phyloP scores from a whole-genome alignment of 495 filamentous ascomycete genomes.

The Neurospora sp. region DNA sequence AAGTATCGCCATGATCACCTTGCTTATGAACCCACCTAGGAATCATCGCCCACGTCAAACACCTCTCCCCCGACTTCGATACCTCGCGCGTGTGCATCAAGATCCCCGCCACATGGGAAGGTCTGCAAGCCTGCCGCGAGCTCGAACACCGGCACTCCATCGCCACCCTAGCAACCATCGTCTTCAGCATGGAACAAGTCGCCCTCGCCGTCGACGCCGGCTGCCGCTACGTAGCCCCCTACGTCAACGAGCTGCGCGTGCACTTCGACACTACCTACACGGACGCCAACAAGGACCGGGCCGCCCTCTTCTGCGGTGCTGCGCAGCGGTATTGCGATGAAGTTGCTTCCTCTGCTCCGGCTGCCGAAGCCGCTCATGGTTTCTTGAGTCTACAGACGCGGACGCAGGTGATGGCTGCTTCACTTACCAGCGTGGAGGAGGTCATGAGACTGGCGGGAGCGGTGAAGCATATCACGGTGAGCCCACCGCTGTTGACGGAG shows the following conservation, averaged over 20 bases:
- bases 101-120: slow-evolving; percentile 54
- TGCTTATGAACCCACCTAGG: not conserved
- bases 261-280: slow-evolving; percentile 45
- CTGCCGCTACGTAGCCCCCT: slow-evolving; percentile 52
- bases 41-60: slow-evolving; percentile 24
- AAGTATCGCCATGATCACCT: not conserved
- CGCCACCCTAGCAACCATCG: slow-evolving; percentile 48
- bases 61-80: slow-evolving; percentile 39
- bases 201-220: slow-evolving; percentile 44
- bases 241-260: slow-evolving; percentile 54
- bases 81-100: slow-evolving; percentile 49
- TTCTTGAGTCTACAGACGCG: slow-evolving; percentile 8
- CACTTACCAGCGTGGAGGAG: slow-evolving; percentile 45
- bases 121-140: slow-evolving; percentile 49
- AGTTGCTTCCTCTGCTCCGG: not conserved
- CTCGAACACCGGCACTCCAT: slow-evolving; percentile 40
- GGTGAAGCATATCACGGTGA: slow-evolving; percentile 46
- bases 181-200: slow-evolving; percentile 51
- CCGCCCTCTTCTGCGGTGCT: slow-evolving; percentile 38
- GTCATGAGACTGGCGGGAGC: slow-evolving; percentile 45
- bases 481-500: slow-evolving; percentile 39
- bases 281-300: slow-evolving; percentile 29
- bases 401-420: slow-evolving; percentile 48
- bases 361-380: not conserved
- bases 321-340: slow-evolving; percentile 45